These are phyloP conservation scores for Ustilaginoidea virens DNA, from an alignment of 2,329 filamentous ascomycete genomes.

Conservation along the genomic window DNA sequence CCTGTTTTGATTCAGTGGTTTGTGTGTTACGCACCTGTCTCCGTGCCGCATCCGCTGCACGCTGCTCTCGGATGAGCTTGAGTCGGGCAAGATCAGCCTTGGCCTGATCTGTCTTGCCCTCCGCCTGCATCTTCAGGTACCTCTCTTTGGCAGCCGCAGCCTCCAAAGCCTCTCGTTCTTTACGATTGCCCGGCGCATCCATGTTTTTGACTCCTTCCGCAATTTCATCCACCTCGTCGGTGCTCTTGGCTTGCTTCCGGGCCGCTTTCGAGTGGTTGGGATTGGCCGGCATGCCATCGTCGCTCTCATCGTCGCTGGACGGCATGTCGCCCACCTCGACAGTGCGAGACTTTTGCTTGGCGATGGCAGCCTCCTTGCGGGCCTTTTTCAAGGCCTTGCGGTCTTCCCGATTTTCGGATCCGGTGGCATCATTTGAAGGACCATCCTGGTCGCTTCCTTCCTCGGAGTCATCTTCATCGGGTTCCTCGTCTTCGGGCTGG, in stretches of 20 bases:
- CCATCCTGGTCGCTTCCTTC: constrained; percentile 33
- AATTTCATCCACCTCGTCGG: constrained; percentile 29
- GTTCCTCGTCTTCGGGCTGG: constrained; percentile 37
- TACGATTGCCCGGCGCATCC: constrained; percentile 28
- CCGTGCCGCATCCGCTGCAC: constrained; percentile 67
- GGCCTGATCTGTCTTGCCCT: constrained; percentile 94
- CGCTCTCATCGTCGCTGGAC: constrained; percentile 49
- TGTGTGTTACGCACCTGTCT: constrained; percentile 46
- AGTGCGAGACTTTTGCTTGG: constrained; percentile 51
- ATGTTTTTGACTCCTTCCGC: constrained; percentile 42
- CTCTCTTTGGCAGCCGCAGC: constrained; percentile 78
- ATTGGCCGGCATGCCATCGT: constrained; percentile 65
- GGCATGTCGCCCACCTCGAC: constrained; percentile 80
- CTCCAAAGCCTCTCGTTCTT: constrained; percentile 61
- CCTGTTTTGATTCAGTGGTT: not conserved
- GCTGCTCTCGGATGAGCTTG: constrained; percentile 67
- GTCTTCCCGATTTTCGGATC: constrained; percentile 58
- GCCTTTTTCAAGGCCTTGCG: constrained; percentile 79
- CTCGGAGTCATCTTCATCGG: constrained; percentile 35
- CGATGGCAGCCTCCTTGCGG: constrained; percentile 78
- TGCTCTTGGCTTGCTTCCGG: constrained; percentile 35
- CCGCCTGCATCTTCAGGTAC: constrained; percentile 82
- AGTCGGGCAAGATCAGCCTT: constrained; percentile 77
- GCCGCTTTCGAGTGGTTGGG: constrained; percentile 78
- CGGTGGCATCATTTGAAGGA: constrained; percentile 25